These are phyloP conservation scores for Rhizophagus clarus DNA, from an alignment of 192 early-diverging fungal species.

Conservation along the genomic window DNA sequence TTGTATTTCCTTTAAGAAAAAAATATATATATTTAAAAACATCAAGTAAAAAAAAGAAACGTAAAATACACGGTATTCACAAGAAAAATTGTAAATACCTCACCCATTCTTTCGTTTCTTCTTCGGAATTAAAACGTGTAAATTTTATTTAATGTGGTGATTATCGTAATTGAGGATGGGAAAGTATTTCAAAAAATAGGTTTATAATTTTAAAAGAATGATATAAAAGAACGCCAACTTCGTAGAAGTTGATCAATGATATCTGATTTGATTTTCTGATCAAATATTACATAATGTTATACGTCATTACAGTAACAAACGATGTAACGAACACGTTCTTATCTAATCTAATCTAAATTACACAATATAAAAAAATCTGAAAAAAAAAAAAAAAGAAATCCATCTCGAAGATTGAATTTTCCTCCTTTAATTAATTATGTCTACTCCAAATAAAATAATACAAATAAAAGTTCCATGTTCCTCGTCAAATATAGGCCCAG, in stretches of 20 bases:
- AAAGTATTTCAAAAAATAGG: too few species aligned
- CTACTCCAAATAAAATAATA: constrained; percentile 43
- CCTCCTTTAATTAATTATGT: neutral
- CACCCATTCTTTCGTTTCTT: constrained; percentile 1
- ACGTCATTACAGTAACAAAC: neutral
- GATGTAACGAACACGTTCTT: neutral
- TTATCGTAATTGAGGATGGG: too few species aligned
- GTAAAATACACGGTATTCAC: neutral
- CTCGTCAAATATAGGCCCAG: constrained; percentile 97
- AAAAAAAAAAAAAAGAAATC: neutral
- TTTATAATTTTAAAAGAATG: too few species aligned
- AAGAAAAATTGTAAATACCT: neutral
- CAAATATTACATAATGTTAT: neutral
- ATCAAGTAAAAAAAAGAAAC: neutral
- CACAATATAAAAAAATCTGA: neutral
- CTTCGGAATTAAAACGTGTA: neutral
- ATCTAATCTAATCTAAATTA: neutral
- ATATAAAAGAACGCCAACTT: neutral
- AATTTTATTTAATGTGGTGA: neutral
- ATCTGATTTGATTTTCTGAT: too few species aligned
- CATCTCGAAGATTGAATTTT: too few species aligned
- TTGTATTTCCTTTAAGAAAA: constrained; percentile 22
- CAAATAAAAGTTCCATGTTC: constrained; percentile 88
- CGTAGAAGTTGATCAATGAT: too few species aligned
- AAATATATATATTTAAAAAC: neutral